A percentile compares a stretch with the other conserved stretches of the same genome.
Conservation (phyloP, 768 basidiomycete genomes). For the Naganishia vishniacii region DNA sequence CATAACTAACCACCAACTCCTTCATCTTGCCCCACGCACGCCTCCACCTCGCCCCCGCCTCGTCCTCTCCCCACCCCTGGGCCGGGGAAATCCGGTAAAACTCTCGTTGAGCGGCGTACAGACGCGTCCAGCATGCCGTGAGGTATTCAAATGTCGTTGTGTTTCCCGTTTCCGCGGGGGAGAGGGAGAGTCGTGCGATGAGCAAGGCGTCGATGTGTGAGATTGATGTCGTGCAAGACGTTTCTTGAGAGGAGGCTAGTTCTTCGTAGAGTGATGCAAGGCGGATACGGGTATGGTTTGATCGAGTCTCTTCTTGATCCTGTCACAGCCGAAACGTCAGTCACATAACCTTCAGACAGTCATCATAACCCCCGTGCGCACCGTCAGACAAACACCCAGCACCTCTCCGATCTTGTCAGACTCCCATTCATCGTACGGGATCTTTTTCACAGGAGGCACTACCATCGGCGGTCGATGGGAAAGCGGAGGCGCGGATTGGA, state of each 20-base stretch:
- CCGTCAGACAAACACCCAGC: conserved; percentile 65
- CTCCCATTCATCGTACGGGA: conserved; percentile 64
- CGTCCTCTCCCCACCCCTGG: conserved; percentile 58
- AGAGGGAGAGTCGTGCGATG: conserved; percentile 75
- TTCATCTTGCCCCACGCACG: conserved; percentile 67
- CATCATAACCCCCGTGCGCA: background rate
- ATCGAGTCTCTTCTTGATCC: conserved; percentile 43
- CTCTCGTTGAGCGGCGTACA: conserved; percentile 54
- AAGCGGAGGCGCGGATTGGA: background rate
- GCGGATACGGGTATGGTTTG: conserved; percentile 50
- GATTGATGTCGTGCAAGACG: background rate
- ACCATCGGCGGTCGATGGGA: background rate
- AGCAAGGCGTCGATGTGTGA: conserved; percentile 58
- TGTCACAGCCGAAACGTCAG: conserved; percentile 31
- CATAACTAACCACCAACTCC: conserved; percentile 79
- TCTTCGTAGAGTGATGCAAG: background rate
- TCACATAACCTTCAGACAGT: background rate
- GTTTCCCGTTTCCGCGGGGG: conserved; percentile 63
- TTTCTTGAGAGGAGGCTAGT: background rate
- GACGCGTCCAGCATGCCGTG: conserved; percentile 84
- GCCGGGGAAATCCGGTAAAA: background rate
- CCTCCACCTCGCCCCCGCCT: conserved; percentile 57
- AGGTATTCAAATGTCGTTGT: conserved; percentile 77
- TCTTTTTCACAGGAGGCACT: conserved; percentile 36
- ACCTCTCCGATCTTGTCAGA: conserved; percentile 62